phyloP scores from a whole-genome alignment of 768 basidiomycete genomes.

The Ramaria rubella region DNA sequence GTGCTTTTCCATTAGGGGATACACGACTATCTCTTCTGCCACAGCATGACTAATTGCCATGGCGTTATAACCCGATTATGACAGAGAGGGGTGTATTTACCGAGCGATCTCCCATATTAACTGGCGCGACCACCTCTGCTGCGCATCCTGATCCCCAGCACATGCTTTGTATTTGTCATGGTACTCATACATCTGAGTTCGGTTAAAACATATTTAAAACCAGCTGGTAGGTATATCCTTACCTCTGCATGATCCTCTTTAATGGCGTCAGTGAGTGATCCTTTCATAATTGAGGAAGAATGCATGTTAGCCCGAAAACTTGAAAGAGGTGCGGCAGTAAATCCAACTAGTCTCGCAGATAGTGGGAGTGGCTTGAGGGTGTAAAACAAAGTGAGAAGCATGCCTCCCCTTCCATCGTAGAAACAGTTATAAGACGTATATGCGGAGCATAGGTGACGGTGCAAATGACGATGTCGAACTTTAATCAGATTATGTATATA shows the following conservation, averaged over 20 bases:
- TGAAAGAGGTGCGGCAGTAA: no score
- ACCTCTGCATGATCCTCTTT: slow-evolving; percentile 48
- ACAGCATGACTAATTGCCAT: slow-evolving; percentile 46
- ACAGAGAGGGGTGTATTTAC: neutral
- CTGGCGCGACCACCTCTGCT: slow-evolving; percentile 49
- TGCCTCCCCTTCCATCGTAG: no score
- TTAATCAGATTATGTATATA: no score
- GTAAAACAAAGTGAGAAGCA: no score
- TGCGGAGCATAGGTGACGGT: no score
- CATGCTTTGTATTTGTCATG: slow-evolving; percentile 42
- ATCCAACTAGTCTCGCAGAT: no score
- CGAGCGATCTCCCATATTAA: slow-evolving; percentile 52
- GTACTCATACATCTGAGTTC: slow-evolving; percentile 47
- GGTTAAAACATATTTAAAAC: neutral
- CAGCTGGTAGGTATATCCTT: neutral
- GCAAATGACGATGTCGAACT: no score
- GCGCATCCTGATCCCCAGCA: slow-evolving; percentile 38
- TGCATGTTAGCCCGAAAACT: no score
- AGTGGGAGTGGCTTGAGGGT: no score
- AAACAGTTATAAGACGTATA: no score
- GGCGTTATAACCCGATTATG: neutral
- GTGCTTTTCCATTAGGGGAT: slow-evolving; percentile 53
- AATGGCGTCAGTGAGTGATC: slow-evolving; percentile 33
- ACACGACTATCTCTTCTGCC: slow-evolving; percentile 58
- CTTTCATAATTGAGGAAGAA: neutral